Base-by-base conservation (phyloP, 306 rosid species). In the Hippophae rhamnoides region DNA sequence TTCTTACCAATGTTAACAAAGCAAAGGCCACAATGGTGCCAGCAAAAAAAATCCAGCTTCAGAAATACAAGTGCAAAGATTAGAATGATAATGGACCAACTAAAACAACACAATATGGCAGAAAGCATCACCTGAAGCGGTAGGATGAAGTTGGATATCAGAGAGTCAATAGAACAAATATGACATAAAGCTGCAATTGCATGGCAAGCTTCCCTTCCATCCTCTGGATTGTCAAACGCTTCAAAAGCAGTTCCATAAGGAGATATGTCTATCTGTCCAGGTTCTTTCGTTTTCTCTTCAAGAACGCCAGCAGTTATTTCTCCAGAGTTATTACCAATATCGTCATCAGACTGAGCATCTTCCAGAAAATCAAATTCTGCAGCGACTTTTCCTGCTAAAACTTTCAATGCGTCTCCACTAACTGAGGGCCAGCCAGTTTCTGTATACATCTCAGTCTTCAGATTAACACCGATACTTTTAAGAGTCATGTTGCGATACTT, bases 371-470 rank as follows among this genome's bases (percentile, higher is more conserved):
- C 92, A 76, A 59, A 87, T 41, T 83, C 95, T 62, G 98, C 82
- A 54, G 98, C 83, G 70, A 84, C 84, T 60, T 79, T 90, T 76
- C 98, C 96, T 48, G 95, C 90, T 68, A 90, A 73, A 53, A 79
- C 69, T 76, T 80, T 90, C 69, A 90, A 81, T 68, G 95, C 92
- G 67, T 73, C 81, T 46, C 86, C 88, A 49, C 96, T 81, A 65
- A 85, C 84, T 60, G 96, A 85, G 1, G 98, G 98, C 98, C 98
- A 90, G 74, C 98, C 98, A 78, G 78, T 72, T 60, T 86, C 85
- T 61, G 98, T 90, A 76, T 79, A 85, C 70, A 78, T 72, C 56
- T 83, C 96, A 55, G 86, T 81, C 57, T 78, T 65, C 62, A 87
- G 70, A 11, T 68, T 58, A 73, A 11, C 66, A 13, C 67, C 83